Conservation (phyloP, 1,284 basidiomycete genomes). For the Ceratorhiza oryzae-sativae region DNA sequence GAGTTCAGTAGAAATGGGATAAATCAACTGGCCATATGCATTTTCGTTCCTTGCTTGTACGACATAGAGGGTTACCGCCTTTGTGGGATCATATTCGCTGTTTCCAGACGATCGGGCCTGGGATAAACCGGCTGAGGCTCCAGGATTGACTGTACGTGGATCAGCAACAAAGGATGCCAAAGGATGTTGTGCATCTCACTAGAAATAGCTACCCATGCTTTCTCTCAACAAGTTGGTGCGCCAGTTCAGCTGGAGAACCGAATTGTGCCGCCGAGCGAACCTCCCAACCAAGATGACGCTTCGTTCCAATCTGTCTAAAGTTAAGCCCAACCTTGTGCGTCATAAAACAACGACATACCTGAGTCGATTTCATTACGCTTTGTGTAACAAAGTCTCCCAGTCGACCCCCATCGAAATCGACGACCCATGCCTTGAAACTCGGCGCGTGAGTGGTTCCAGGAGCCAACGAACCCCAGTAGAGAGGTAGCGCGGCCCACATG, state of each 20-base stretch:
- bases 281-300: conserved; percentile 50
- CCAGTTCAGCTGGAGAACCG: conserved; percentile 46
- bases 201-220: conserved; percentile 52
- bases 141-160: conserved; percentile 48
- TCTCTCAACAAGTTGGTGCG: conserved; percentile 48
- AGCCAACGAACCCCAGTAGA: conserved; percentile 42
- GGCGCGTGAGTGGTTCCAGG: conserved; percentile 31
- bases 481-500: conserved; percentile 36
- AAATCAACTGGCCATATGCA: not conserved
- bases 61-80: conserved; percentile 51
- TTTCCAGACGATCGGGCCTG: conserved; percentile 50
- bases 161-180: not conserved
- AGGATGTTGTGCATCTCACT: conserved; percentile 46
- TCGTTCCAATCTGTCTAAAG: conserved; percentile 36
- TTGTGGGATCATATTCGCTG: conserved; percentile 49
- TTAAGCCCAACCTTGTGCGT: conserved; percentile 37
- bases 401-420: conserved; percentile 56
- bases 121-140: conserved; percentile 48
- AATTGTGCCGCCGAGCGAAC: conserved; percentile 42
- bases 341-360: conserved; percentile 45
- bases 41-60: conserved; percentile 18
- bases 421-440: conserved; percentile 54
- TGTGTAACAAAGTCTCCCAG: conserved; percentile 49
- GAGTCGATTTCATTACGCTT: conserved; percentile 22
- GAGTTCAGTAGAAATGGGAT: not conserved